phyloP scores from a whole-genome alignment of 2,329 filamentous ascomycete genomes.

The Aspergillus intermedius region DNA sequence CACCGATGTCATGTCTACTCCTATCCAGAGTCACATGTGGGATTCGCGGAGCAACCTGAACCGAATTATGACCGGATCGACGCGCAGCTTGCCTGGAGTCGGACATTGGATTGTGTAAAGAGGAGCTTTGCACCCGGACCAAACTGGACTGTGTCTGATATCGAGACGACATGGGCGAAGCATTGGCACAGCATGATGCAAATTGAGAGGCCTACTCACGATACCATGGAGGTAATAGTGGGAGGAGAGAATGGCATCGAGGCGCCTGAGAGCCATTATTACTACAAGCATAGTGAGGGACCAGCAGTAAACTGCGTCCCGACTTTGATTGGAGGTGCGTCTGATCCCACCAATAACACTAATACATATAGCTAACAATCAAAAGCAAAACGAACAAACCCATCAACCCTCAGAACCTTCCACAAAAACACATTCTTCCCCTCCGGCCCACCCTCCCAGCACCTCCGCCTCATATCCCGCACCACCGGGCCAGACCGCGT shows the following conservation, averaged over 20 bases:
- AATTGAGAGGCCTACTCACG: conserved; percentile 12
- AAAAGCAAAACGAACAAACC: conserved; percentile 12
- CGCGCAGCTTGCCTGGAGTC: conserved; percentile 58
- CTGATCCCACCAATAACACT: neutral
- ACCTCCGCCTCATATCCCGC: conserved; percentile 48
- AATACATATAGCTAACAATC: neutral
- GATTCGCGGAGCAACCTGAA: conserved; percentile 62
- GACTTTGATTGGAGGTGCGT: conserved; percentile 31
- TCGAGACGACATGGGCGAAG: conserved; percentile 35
- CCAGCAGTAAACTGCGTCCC: conserved; percentile 30
- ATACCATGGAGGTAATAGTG: conserved; percentile 15
- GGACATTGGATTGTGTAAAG: conserved; percentile 53
- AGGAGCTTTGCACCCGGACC: conserved; percentile 48
- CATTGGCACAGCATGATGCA: conserved; percentile 25
- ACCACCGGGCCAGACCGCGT: conserved; percentile 52
- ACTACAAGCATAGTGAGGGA: conserved; percentile 8
- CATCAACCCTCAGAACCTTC: conserved; percentile 35
- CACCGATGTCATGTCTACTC: conserved; percentile 39
- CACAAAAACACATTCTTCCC: conserved; percentile 50
- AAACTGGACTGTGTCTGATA: conserved; percentile 24
- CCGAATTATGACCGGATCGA: conserved; percentile 56
- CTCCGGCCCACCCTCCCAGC: conserved; percentile 40
- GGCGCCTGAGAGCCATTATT: conserved; percentile 3
- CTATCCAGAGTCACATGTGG: conserved; percentile 50
- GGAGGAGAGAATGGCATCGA: conserved; percentile 5